phyloP scores from a whole-genome alignment of 2,329 filamentous ascomycete genomes.

The Alternaria solani region DNA sequence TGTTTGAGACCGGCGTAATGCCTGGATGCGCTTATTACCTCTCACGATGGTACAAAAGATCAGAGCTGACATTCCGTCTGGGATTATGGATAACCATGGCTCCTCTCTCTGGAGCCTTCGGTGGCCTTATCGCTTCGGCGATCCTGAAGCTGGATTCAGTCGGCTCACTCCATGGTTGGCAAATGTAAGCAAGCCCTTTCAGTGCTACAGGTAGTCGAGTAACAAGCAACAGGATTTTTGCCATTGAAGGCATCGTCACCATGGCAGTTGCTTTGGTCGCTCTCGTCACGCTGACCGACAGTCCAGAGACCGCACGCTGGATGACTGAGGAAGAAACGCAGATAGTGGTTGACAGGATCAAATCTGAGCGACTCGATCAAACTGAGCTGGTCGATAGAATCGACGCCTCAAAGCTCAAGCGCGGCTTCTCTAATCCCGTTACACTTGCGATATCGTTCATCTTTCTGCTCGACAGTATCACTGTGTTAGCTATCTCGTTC shows the following conservation, averaged over 20 bases:
- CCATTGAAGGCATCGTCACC: slow-evolving; percentile 71
- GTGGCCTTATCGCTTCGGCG: slow-evolving; percentile 66
- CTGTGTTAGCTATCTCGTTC: slow-evolving; percentile 72
- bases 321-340: slow-evolving; percentile 67
- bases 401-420: slow-evolving; percentile 64
- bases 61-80: slow-evolving; percentile 70
- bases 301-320: slow-evolving; percentile 71
- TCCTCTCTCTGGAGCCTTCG: slow-evolving; percentile 72
- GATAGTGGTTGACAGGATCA: slow-evolving; percentile 68
- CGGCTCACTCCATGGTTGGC: slow-evolving; percentile 64
- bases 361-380: slow-evolving; percentile 68
- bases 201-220: background rate
- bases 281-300: slow-evolving; percentile 70
- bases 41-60: slow-evolving; percentile 72
- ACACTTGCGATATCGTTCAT: slow-evolving; percentile 63
- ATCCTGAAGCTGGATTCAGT: slow-evolving; percentile 68
- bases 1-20: slow-evolving; percentile 74
- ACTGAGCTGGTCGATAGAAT: slow-evolving; percentile 69
- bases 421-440: slow-evolving; percentile 69
- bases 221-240: slow-evolving; percentile 60
- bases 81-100: slow-evolving; percentile 72
- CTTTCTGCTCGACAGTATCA: slow-evolving; percentile 70
- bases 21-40: slow-evolving; percentile 77
- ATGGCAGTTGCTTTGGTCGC: slow-evolving; percentile 62
- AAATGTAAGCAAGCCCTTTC: slow-evolving; percentile 56